Conservation (phyloP, 179 eudicot genomes). For the Gypsophila paniculata region DNA sequence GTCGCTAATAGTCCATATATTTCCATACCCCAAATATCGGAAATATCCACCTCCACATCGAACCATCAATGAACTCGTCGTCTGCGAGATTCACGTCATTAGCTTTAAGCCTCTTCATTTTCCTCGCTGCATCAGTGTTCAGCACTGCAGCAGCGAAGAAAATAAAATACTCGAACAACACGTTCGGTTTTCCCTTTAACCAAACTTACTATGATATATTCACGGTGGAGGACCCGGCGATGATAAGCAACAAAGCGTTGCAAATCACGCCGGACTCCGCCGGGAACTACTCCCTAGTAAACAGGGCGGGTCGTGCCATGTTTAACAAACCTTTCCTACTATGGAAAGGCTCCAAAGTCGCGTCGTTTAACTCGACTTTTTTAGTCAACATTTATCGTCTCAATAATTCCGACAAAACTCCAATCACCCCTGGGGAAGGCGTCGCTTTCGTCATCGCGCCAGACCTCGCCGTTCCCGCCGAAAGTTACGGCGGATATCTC, state of each 20-base stretch:
- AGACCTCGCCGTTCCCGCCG: constrained; percentile 26
- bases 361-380: constrained; percentile 54
- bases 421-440: constrained; percentile 46
- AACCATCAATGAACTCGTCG: neutral
- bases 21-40: neutral
- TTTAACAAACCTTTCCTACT: constrained; percentile 33
- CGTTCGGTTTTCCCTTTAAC: constrained; percentile 44
- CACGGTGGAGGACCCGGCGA: constrained; percentile 26
- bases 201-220: constrained; percentile 23
- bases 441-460: constrained; percentile 64
- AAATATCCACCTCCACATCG: neutral
- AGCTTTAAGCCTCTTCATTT: neutral
- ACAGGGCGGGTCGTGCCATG: constrained; percentile 46
- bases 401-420: constrained; percentile 7
- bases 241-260: constrained; percentile 43
- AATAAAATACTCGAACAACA: neutral
- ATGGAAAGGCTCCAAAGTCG: constrained; percentile 39
- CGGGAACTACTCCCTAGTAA: constrained; percentile 22
- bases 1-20: constrained; percentile 6
- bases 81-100: neutral
- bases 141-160: neutral
- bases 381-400: constrained; percentile 36
- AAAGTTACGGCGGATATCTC: constrained; percentile 52
- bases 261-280: constrained; percentile 69
- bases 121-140: neutral